Evolutionary conservation across 148 eudicot species (phyloP), one percentile per base, ranked within the genome.

Genomic region (Nyssa sinensis): DNA sequence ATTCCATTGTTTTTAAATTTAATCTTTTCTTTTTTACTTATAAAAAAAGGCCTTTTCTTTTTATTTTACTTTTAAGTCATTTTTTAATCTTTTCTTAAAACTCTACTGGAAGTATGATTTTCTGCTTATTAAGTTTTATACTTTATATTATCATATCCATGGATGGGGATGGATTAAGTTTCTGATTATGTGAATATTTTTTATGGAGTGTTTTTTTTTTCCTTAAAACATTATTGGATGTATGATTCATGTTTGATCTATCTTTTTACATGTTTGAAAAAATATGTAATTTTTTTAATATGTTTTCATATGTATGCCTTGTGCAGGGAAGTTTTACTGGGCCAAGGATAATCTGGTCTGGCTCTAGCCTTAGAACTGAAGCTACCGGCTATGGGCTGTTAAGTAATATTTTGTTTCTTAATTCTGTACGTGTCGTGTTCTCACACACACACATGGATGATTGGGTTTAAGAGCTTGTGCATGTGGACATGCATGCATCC

Each of bases 371-470:
- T 53, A 86, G 97, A 58, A 88, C 97, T 41, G 98, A 94, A 81
- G 98, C 98, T 77, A 94, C 94, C 73, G 98, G 97, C 75, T 94
- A 94, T 85, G 98, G 98, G 62, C 83, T 94, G 96, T 97, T 94
- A 81, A 44, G 81, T 47, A 63, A 57, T 63, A 49, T 53, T 59
- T 76, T 47, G 67, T 65, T 37, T 62, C 49, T 10, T 57, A 31
- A 7, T n/a, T 25, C n/a, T n/a, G n/a, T n/a, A n/a, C n/a, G n/a
- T n/a, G n/a, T n/a, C n/a, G n/a, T n/a, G n/a, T n/a, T n/a, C n/a
- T n/a, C n/a, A n/a, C n/a, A n/a, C n/a, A n/a, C n/a, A n/a, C n/a
- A n/a, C n/a, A n/a, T n/a, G n/a, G n/a, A n/a, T n/a, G n/a, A n/a
- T n/a, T n/a, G n/a, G n/a, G n/a, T n/a, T n/a, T n/a, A n/a, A n/a